Conservation (phyloP, 768 basidiomycete genomes). For the Pulveroboletus sp. region DNA sequence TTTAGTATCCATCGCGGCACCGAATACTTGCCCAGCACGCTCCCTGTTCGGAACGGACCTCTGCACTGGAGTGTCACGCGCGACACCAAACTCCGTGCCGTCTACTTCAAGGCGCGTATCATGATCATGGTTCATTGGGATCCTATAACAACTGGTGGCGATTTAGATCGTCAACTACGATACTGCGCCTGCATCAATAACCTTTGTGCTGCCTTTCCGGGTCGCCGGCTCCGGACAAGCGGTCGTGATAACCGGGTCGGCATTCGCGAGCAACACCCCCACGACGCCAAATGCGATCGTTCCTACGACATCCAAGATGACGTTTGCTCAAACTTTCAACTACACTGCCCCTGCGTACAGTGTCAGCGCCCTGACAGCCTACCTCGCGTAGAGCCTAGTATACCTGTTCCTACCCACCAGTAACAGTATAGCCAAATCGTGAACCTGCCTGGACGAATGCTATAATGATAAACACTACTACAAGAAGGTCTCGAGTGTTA, state of each 20-base stretch:
- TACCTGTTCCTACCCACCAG: neutral
- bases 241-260: constrained; percentile 48
- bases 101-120: constrained; percentile 55
- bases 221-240: constrained; percentile 43
- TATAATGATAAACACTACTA: no score
- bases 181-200: constrained; percentile 36
- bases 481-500: no score
- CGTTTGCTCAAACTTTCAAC: constrained; percentile 48
- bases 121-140: neutral
- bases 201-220: constrained; percentile 53
- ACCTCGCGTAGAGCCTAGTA: constrained; percentile 2
- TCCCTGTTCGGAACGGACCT: constrained; percentile 45
- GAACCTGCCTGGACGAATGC: no score
- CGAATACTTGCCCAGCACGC: constrained; percentile 59
- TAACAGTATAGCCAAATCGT: no score
- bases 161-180: constrained; percentile 53
- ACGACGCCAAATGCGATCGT: constrained; percentile 43
- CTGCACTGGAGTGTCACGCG: constrained; percentile 59
- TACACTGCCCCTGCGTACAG: constrained; percentile 51
- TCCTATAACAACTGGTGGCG: neutral
- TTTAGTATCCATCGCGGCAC: constrained; percentile 62
- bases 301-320: constrained; percentile 43
- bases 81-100: constrained; percentile 20
- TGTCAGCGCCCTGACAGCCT: constrained; percentile 33
- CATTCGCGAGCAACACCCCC: constrained; percentile 54